phyloP scores from a whole-genome alignment of 1,139 yeast genomes.

The Pichiaceae sp. region DNA sequence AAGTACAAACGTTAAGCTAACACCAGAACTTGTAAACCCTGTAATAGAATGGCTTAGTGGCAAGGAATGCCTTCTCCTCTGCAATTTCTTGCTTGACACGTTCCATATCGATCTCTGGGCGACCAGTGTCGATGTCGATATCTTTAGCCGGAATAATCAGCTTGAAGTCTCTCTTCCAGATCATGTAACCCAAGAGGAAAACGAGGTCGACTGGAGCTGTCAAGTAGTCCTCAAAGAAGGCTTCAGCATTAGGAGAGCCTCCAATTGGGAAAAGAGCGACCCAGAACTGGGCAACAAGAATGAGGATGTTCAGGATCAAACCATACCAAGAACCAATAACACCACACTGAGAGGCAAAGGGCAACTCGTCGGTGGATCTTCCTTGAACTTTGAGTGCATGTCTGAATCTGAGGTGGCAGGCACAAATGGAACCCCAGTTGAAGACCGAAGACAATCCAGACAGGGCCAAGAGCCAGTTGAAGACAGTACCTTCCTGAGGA shows the following conservation, averaged over 20 bases:
- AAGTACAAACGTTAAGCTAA: too few species aligned
- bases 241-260: slow-evolving; percentile 41
- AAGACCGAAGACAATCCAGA: slow-evolving; percentile 79
- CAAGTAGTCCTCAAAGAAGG: slow-evolving; percentile 54
- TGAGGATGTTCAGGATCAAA: slow-evolving; percentile 48
- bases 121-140: slow-evolving; percentile 59
- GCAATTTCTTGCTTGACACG: slow-evolving; percentile 49
- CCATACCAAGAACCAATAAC: slow-evolving; percentile 64
- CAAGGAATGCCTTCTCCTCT: slow-evolving; percentile 41
- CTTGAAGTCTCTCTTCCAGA: slow-evolving; percentile 31
- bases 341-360: slow-evolving; percentile 65
- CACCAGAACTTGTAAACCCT: slow-evolving; percentile 48
- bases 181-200: slow-evolving; percentile 48
- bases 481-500: slow-evolving; percentile 53
- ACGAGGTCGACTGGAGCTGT: slow-evolving; percentile 53
- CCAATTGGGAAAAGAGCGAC: slow-evolving; percentile 65
- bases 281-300: slow-evolving; percentile 69
- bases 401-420: slow-evolving; percentile 75
- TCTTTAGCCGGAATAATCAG: slow-evolving; percentile 25
- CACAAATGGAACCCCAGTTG: slow-evolving; percentile 75
- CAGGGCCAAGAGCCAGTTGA: slow-evolving; percentile 74
- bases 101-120: slow-evolving; percentile 54
- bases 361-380: slow-evolving; percentile 54
- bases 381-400: slow-evolving; percentile 61
- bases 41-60: slow-evolving; percentile 40